Conservation (phyloP, 306 rosid genomes). For the Arachis hypogaea region DNA sequence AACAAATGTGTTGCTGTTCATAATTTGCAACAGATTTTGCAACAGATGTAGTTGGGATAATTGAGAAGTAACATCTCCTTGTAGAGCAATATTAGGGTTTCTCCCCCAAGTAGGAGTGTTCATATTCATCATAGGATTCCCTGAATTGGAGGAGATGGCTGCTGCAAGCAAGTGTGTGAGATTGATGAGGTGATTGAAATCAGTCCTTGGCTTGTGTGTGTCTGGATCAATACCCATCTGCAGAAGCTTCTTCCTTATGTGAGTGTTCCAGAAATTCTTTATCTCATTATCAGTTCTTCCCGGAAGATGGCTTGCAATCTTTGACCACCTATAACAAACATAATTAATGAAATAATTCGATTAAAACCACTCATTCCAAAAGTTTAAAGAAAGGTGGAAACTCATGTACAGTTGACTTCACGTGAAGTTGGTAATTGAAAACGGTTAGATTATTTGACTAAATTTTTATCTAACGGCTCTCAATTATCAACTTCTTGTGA, state of each 20-base stretch:
- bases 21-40: constrained; percentile 61
- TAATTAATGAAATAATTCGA: neutral
- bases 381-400: too few relatives aligned
- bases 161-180: constrained; percentile 58
- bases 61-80: constrained; percentile 57
- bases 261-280: constrained; percentile 89
- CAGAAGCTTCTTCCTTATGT: constrained; percentile 79
- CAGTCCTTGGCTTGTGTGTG: constrained; percentile 89
- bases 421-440: too few relatives aligned
- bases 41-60: constrained; percentile 62
- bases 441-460: too few relatives aligned
- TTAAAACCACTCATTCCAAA: neutral
- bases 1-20: constrained; percentile 48
- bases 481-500: too few relatives aligned
- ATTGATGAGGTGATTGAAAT: constrained; percentile 60
- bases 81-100: constrained; percentile 51
- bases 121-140: constrained; percentile 38
- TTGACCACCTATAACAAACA: constrained; percentile 71
- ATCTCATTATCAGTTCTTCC: constrained; percentile 91
- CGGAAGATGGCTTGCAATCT: constrained; percentile 80
- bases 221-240: constrained; percentile 87
- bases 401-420: too few relatives aligned
- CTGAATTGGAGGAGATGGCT: constrained; percentile 41
- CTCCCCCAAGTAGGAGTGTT: constrained; percentile 33
- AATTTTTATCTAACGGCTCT: too few relatives aligned